Percentiles rank a stretch among this genome's conserved stretches.
Conservation (phyloP, 1,284 basidiomycete genomes). For the Paramarasmius palmivorus region DNA sequence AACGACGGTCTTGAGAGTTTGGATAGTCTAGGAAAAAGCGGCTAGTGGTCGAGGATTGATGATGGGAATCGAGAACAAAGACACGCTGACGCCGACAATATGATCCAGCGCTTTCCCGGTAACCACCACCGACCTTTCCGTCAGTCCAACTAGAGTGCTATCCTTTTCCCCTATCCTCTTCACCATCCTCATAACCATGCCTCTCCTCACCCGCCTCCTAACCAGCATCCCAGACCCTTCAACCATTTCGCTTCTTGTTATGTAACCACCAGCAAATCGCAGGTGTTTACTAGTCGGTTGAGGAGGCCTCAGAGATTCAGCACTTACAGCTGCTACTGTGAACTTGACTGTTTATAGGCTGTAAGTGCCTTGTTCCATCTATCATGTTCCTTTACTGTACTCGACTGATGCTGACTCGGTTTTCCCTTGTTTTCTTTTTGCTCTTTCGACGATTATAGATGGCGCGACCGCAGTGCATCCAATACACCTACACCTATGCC, state of each 20-base stretch:
- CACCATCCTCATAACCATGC: slow-evolving; percentile 11
- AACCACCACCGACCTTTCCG: too few relatives aligned
- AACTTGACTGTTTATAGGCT: slow-evolving; percentile 81
- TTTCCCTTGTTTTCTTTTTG: slow-evolving; percentile 6
- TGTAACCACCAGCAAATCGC: slow-evolving; percentile 46
- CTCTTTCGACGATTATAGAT: slow-evolving; percentile 35
- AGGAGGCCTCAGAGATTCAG: slow-evolving; percentile 77
- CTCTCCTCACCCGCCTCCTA: slow-evolving; percentile 25
- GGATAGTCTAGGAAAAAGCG: too few relatives aligned
- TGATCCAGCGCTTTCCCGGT: too few relatives aligned
- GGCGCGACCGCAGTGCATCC: slow-evolving; percentile 76
- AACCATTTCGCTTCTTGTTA: slow-evolving; percentile 30
- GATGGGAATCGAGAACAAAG: too few relatives aligned
- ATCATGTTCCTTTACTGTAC: slow-evolving; percentile 7
- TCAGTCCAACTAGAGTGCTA: too few relatives aligned
- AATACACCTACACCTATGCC: too few relatives aligned
- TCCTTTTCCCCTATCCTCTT: too few relatives aligned
- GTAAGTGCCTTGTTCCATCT: slow-evolving; percentile 43
- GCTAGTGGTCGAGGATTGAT: too few relatives aligned
- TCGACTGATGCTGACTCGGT: slow-evolving; percentile 3
- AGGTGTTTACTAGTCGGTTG: slow-evolving; percentile 73
- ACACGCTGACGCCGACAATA: too few relatives aligned
- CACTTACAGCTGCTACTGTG: slow-evolving; percentile 80
- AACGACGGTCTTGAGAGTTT: too few relatives aligned
- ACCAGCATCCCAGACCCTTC: slow-evolving; percentile 24